Percentiles rank a stretch among this genome's conserved stretches.
phyloP scores from a whole-genome alignment of 2,329 filamentous ascomycete species.

The Pseudogymnoascus sp. region DNA sequence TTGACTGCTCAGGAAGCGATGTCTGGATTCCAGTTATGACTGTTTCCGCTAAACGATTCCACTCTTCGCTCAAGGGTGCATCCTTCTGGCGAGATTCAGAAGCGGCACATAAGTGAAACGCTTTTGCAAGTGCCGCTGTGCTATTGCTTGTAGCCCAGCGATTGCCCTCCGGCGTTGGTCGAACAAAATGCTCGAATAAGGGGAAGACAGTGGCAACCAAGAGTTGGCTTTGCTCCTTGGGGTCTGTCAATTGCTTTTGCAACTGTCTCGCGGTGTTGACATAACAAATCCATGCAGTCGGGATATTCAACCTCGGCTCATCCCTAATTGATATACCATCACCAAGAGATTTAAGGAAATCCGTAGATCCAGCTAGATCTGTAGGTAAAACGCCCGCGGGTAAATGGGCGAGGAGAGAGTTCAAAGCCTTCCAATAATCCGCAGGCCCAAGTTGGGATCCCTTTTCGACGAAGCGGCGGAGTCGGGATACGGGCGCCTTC shows the following conservation, averaged over 20 bases:
- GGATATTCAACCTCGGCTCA: conserved; percentile 61
- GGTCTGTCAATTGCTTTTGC: conserved; percentile 36
- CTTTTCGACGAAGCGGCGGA: conserved; percentile 68
- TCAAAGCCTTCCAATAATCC: conserved; percentile 65
- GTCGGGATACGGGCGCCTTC: conserved; percentile 43
- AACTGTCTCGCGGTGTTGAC: conserved; percentile 54
- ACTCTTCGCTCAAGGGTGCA: conserved; percentile 38
- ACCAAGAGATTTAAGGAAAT: conserved; percentile 59
- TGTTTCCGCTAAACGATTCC: conserved; percentile 51
- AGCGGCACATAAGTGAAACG: conserved; percentile 38
- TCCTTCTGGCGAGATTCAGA: conserved; percentile 42
- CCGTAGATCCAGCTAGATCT: conserved; percentile 44
- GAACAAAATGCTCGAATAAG: conserved; percentile 46
- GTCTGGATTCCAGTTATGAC: conserved; percentile 61
- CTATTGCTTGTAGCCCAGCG: conserved; percentile 18
- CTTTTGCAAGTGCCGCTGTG: conserved; percentile 29
- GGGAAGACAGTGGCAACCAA: conserved; percentile 44
- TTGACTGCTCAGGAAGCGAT: conserved; percentile 74
- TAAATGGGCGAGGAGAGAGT: conserved; percentile 49
- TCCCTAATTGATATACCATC: conserved; percentile 65
- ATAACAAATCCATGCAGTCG: conserved; percentile 68
- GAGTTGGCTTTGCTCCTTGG: conserved; percentile 38
- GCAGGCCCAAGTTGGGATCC: conserved; percentile 72
- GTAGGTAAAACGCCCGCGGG: conserved; percentile 48
- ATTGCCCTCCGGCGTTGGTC: conserved; percentile 15